Evolutionary conservation across 1,284 basidiomycete genomes (phyloP), one percentile per base, ranked within the genome.

Genomic region (Phellopilus nigrolimitatus): DNA sequence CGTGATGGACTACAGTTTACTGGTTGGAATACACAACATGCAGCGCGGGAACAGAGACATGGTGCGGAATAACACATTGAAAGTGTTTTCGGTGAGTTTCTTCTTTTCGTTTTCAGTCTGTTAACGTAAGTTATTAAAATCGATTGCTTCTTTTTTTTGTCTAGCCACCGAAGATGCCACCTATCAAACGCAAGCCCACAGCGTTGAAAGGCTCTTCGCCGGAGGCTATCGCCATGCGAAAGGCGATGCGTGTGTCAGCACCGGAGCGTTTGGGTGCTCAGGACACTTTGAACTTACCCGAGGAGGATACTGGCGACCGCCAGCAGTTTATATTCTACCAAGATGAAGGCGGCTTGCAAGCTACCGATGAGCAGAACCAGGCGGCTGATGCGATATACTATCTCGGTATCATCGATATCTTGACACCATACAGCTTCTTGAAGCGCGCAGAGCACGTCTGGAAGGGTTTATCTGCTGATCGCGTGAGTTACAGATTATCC

Each of bases 1-100:
- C 47, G 95, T 98, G 52, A 98, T 98, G 95, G 95, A 99, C 68
- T 99, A 99, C 66, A 91, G 88, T 59, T 71, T 99, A 25, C 78
- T 99, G 21, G 87, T 98, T 7, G 97, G 95, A 0, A 89, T 97
- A 51, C 95, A 99, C 70, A 91, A 89, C 62, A 85, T 97, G 80
- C 78, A 78, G 57, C 72, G 93, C 27, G 95, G 95, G 3, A 98
- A 98, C 68, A 75, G 80, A 58, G 94, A 98, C 61, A 93, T 95
- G 59, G 73, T 98, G 34, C 79, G 95, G 57, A 82, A 87, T 59
- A 94, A 89, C 62, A 93, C 90, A 42, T 75, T 98, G 41, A 89
- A 88, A 59, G 90, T 98, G 34, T 95, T 97, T 68, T 90, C 91
- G 68, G 91, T 92, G 56, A 64, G 80, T 73, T 52, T 10, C 47